Base-by-base conservation (phyloP, 2,329 filamentous ascomycete genomes). In the Penicillium brevicompactum region DNA sequence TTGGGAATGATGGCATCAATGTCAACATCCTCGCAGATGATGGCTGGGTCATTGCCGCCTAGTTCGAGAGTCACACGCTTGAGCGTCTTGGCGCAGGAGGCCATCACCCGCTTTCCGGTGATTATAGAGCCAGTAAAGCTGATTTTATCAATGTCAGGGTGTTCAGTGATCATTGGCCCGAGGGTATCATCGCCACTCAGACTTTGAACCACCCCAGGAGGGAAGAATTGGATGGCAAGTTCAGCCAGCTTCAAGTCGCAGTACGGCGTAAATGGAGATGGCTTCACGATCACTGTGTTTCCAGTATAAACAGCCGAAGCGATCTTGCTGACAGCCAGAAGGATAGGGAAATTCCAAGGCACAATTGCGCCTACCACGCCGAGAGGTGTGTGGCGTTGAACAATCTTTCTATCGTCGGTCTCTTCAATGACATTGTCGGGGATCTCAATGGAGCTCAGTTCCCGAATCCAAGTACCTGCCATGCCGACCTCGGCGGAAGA, bases 121-220 rank as follows among this genome's bases (percentile, higher is more conserved):
- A 74, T 68, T 5, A 74, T 81, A 1, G 82, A 84, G 2, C 84
- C 83, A 0, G 83, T 86, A 65, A 86, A 86, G 55, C 74, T 80
- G 65, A 86, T 81, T 70, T 85, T 84, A 51, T 78, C 76, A 62
- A 85, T 80, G 11, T 75, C 79, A 1, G 75, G 74, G 62, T 86
- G 84, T n/a, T 76, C 70, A 0, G 81, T 83, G 68, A 86, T 77
- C 66, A 72, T 65, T 0, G 81, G 80, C 11, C 84, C 84, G 10
- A 85, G 71, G 5, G 79, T 76, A 13, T 82, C 81, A 48, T 80
- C 81, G 30, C 82, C 83, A 63, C 79, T 82, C 37, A 86, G 62
- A 3, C 74, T 79, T 62, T 85, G 82, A 16, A 86, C 65, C 10
- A 86, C 81, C n/a, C 83, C 83, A 0, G 80, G 76, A 0, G 83